These are phyloP conservation scores for Cichorium intybus DNA, from an alignment of 140 eudicot species.

Conservation along the genomic window DNA sequence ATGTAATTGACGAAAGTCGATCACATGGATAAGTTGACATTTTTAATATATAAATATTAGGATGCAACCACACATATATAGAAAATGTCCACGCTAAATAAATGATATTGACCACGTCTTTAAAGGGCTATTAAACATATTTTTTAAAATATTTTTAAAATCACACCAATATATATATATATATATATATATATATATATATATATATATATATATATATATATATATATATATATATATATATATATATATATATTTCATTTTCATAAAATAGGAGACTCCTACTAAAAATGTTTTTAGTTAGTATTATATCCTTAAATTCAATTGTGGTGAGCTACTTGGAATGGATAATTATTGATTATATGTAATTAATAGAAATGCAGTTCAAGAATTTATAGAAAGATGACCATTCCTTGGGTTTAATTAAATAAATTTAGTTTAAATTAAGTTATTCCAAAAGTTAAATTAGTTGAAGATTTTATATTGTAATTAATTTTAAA, in stretches of 20 bases:
- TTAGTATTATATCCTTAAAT: neutral
- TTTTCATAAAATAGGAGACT: neutral
- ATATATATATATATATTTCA: too few species aligned
- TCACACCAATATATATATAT: neutral
- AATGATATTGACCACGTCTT: constrained; percentile 5
- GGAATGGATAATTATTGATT: neutral
- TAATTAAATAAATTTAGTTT: neutral
- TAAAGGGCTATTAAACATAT: neutral
- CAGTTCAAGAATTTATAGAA: neutral
- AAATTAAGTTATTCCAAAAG: neutral
- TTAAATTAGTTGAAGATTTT: neutral
- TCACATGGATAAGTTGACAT: constrained; percentile 1
- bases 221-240: too few species aligned
- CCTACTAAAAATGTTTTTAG: neutral
- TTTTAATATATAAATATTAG: neutral
- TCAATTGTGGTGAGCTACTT: neutral
- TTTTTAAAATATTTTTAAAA: neutral
- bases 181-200: too few species aligned
- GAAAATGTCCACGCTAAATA: neutral
- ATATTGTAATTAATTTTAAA: neutral
- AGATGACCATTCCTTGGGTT: neutral
- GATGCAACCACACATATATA: neutral
- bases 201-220: too few species aligned
- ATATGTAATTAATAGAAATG: neutral
- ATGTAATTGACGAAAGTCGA: neutral